Evolutionary conservation across 2,329 filamentous ascomycete genomes (phyloP).

Genomic region (Diaporthe sp.): DNA sequence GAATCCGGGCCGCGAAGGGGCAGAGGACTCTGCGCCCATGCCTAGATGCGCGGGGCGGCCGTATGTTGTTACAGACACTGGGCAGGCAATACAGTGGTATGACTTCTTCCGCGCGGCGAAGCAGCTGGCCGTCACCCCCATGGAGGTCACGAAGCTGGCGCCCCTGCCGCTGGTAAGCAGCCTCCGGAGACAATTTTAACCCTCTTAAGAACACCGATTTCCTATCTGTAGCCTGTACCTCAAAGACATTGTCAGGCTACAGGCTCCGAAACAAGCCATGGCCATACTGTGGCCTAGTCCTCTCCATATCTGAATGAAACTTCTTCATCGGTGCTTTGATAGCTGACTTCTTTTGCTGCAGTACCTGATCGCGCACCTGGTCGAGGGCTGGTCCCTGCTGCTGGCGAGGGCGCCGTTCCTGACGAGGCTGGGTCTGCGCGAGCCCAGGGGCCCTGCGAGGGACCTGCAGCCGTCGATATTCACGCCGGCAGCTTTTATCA

Average conservation of each 20-base stretch:
- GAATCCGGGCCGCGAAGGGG: conserved; percentile 40
- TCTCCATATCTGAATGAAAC: no score
- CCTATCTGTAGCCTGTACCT: no score
- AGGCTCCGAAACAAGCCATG: no score
- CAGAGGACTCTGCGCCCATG: conserved; percentile 46
- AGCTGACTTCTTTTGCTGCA: no score
- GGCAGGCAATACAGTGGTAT: conserved; percentile 56
- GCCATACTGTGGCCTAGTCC: no score
- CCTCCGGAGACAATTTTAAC: no score
- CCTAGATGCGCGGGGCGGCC: conserved; percentile 58
- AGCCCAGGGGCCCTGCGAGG: conserved; percentile 52
- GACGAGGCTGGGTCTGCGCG: conserved; percentile 44
- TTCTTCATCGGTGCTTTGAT: no score
- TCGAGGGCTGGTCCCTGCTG: conserved; percentile 53
- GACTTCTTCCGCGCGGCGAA: conserved; percentile 56
- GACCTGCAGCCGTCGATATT: conserved; percentile 58
- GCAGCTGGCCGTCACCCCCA: conserved; percentile 48
- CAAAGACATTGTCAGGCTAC: no score
- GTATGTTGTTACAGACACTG: conserved; percentile 65
- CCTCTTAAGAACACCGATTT: no score
- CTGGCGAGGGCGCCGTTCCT: conserved; percentile 44
- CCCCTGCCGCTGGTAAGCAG: conserved; percentile 49
- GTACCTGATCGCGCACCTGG: conserved; percentile 53
- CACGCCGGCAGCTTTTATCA: conserved; percentile 51
- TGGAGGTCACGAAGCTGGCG: conserved; percentile 50